These are phyloP conservation scores for Prunus yedoensis DNA, from an alignment of 331 rosid genomes.

Conservation along the genomic window DNA sequence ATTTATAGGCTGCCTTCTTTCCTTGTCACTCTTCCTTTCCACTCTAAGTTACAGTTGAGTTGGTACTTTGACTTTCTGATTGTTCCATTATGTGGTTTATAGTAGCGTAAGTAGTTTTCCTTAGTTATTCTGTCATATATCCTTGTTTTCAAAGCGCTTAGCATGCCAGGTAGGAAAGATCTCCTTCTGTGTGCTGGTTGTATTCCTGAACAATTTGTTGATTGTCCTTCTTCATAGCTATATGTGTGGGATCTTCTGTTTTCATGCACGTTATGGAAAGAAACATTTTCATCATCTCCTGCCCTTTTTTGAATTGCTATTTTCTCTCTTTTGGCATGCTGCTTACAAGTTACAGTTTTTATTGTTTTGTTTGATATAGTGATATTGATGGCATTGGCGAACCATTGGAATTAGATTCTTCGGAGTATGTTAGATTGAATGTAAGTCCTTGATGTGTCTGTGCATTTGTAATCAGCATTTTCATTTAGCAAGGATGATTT, in stretches of 20 bases:
- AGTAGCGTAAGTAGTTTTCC: not conserved
- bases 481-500: constrained; percentile 9
- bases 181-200: not conserved
- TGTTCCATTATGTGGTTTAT: constrained; percentile 6
- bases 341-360: constrained; percentile 21
- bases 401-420: constrained; percentile 49
- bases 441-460: constrained; percentile 39
- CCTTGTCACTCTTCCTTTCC: not conserved
- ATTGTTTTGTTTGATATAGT: constrained; percentile 43
- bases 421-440: constrained; percentile 39
- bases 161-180: not conserved
- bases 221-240: not conserved
- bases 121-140: not conserved
- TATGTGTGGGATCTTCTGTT: not conserved
- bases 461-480: constrained; percentile 18
- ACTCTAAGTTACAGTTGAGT: not conserved
- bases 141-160: not conserved
- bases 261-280: not conserved
- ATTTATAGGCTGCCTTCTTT: not conserved
- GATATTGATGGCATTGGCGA: constrained; percentile 47
- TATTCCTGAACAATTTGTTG: constrained; percentile 2
- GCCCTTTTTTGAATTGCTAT: not conserved
- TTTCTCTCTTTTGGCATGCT: constrained; percentile 11
- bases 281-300: not conserved
- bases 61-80: not conserved